phyloP scores from a whole-genome alignment of 2,329 filamentous ascomycete genomes.

The Simplicillium sp. region DNA sequence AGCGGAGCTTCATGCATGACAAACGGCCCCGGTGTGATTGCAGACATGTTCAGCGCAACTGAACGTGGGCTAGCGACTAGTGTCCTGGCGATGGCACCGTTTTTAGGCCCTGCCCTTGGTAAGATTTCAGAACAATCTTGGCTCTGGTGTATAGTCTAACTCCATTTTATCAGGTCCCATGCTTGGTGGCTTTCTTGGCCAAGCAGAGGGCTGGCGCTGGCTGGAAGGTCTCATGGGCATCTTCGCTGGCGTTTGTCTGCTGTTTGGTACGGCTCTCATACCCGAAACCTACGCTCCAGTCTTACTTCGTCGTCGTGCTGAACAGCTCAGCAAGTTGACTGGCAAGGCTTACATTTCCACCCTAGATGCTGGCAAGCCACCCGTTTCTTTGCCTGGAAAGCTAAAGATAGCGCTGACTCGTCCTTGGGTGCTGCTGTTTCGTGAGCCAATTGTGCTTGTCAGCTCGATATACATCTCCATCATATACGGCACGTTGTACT shows the following conservation, averaged over 20 bases:
- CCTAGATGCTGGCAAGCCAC: conserved; percentile 23
- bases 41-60: conserved; percentile 43
- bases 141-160: too few relatives aligned
- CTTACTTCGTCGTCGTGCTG: conserved; percentile 35
- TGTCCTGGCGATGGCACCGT: conserved; percentile 47
- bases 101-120: conserved; percentile 45
- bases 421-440: conserved; percentile 51
- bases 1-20: conserved; percentile 48
- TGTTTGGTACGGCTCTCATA: conserved; percentile 31
- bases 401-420: conserved; percentile 43
- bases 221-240: conserved; percentile 46
- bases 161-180: too few relatives aligned
- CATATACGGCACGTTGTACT: conserved; percentile 36
- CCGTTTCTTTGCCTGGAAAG: conserved; percentile 27
- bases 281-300: conserved; percentile 46
- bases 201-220: conserved; percentile 50
- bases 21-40: conserved; percentile 46
- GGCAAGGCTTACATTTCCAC: conserved; percentile 39
- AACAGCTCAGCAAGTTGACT: conserved; percentile 32
- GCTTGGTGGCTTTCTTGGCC: conserved; percentile 46
- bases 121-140: too few relatives aligned
- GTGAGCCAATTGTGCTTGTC: conserved; percentile 52
- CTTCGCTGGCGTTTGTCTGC: conserved; percentile 43
- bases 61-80: conserved; percentile 43
- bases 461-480: conserved; percentile 49